phyloP scores from a whole-genome alignment of 768 basidiomycete species.

The Tylopilus vinaceipallidus region DNA sequence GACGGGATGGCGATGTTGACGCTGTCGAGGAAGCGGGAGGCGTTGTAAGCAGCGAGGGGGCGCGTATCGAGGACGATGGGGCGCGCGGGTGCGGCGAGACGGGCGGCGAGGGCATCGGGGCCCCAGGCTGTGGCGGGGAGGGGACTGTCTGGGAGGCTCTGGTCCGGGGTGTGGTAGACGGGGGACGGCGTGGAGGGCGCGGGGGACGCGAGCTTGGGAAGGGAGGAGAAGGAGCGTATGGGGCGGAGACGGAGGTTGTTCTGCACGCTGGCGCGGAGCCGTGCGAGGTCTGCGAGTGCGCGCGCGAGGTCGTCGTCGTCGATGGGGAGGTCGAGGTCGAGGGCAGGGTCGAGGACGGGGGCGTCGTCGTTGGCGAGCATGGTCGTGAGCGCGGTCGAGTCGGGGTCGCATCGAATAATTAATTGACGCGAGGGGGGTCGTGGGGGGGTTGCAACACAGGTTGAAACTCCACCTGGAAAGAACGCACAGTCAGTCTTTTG shows the following conservation, averaged over 20 bases:
- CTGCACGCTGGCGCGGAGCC: slow-evolving; percentile 68
- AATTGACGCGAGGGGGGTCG: slow-evolving; percentile 21
- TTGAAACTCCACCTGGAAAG: slow-evolving; percentile 30
- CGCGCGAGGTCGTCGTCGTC: slow-evolving; percentile 59
- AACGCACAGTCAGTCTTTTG: not conserved
- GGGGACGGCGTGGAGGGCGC: slow-evolving; percentile 41
- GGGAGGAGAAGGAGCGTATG: slow-evolving; percentile 56
- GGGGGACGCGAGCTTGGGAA: slow-evolving; percentile 43
- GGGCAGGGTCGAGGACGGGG: slow-evolving; percentile 33
- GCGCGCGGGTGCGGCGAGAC: slow-evolving; percentile 45
- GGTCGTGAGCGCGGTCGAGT: no score
- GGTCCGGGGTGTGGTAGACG: slow-evolving; percentile 56
- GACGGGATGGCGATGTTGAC: slow-evolving; percentile 88
- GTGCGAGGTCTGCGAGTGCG: slow-evolving; percentile 65
- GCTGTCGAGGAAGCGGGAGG: slow-evolving; percentile 63
- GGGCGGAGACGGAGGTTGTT: slow-evolving; percentile 78
- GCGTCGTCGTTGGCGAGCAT: slow-evolving; percentile 26
- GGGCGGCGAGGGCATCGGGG: slow-evolving; percentile 45
- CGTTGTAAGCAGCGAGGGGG: slow-evolving; percentile 60
- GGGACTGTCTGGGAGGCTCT: slow-evolving; percentile 27
- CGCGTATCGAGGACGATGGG: slow-evolving; percentile 85
- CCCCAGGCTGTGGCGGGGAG: slow-evolving; percentile 36
- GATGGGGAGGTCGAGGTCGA: slow-evolving; percentile 18
- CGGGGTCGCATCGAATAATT: no score
- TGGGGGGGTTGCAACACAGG: slow-evolving; percentile 17